Base-by-base conservation (phyloP, 2,329 filamentous ascomycete genomes). In the Alternaria ventricosa region DNA sequence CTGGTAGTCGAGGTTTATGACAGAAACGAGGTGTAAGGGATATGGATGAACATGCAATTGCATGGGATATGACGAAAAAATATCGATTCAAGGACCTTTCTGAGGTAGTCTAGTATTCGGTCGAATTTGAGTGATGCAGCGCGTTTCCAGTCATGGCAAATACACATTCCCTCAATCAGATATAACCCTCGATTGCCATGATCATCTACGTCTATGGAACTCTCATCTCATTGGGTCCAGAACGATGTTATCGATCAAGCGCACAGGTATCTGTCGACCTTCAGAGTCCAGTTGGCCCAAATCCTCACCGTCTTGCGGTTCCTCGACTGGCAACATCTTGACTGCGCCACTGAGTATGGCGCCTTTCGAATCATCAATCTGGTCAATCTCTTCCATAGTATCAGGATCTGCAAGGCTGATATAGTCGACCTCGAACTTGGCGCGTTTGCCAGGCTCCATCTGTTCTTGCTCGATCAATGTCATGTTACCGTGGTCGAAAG, bases 161-260 rank as follows among this genome's bases (percentile, higher is more conserved):
- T 12, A 3, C 20, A 23, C 49, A 20, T 22, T 6, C 20, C 9
- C 28, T n/a, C 12, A 7, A 15, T 51, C 3, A 33, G 49, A 23
- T 36, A 20, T n/a, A 11, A 7, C 12, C 12, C 18, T 33, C 23
- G 4, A 23, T 9, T n/a, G 11, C n/a, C 30, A 25, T 41, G 13
- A 41, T 22, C 13, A n/a, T 6, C 13, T n/a, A 5, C 12, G 23
- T 36, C 6, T 6, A n/a, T 5, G 20, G n/a, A 20, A 53, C 46
- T 41, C 33, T 64, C 30, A 69, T 65, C 62, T 61, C 47, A 72
- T 63, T 33, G 77, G 75, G 44, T 76, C 68, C 46, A 84, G 61
- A n/a, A 97, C 90, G 68, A 98, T 90, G 75, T 99, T 99, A 77
- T 99, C 96, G 78, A 99, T 97, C 80, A 99, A 82, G 65, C 96